Percentiles rank a stretch among this genome's conserved stretches.
Evolutionary conservation across 495 filamentous ascomycete species (phyloP).

Genomic region (Letharia columbiana): DNA sequence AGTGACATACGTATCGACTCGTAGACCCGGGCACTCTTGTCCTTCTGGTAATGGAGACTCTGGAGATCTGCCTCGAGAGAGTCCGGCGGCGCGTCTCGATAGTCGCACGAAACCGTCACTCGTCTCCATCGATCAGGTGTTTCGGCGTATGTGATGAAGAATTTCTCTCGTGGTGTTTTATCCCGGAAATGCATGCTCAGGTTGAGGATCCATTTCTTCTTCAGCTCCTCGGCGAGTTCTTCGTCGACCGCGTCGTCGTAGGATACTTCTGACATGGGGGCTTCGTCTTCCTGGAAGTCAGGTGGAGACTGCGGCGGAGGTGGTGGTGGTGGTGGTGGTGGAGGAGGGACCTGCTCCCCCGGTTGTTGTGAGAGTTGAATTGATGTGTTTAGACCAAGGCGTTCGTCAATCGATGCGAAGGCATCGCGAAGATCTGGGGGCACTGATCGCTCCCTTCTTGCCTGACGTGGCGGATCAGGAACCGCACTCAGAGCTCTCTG

Average conservation of each 20-base stretch:
- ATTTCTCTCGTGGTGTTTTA: conserved; percentile 89
- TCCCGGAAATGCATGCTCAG: conserved; percentile 98
- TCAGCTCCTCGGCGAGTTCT: conserved; percentile 69
- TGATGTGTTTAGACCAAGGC: conserved; percentile 8
- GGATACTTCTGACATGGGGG: conserved; percentile 29
- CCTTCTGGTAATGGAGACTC: conserved; percentile 71
- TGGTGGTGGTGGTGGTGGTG: conserved; percentile 18
- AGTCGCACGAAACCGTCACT: conserved; percentile 90
- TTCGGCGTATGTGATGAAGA: conserved; percentile 93
- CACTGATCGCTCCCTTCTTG: conserved; percentile 22
- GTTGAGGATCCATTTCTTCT: conserved; percentile 89
- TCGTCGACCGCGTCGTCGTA: conserved; percentile 42
- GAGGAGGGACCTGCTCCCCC: conserved; percentile 21
- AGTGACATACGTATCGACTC: conserved; percentile 91
- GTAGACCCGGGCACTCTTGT: conserved; percentile 92
- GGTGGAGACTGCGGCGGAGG: conserved; percentile 17
- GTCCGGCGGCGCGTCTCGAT: conserved; percentile 67
- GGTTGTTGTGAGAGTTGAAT: conserved; percentile 3
- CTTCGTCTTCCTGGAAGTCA: conserved; percentile 26
- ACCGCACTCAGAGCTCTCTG: conserved; percentile 43
- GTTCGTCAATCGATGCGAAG: conserved; percentile 11
- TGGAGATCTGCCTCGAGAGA: conserved; percentile 81
- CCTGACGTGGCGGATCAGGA: conserved; percentile 24
- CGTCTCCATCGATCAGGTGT: conserved; percentile 70
- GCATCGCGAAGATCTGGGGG: conserved; percentile 26